A percentile compares a stretch with the other conserved stretches of the same genome.
These are phyloP conservation scores for Colletotrichum truncatum DNA, from an alignment of 2,329 filamentous ascomycete genomes.

Conservation along the genomic window DNA sequence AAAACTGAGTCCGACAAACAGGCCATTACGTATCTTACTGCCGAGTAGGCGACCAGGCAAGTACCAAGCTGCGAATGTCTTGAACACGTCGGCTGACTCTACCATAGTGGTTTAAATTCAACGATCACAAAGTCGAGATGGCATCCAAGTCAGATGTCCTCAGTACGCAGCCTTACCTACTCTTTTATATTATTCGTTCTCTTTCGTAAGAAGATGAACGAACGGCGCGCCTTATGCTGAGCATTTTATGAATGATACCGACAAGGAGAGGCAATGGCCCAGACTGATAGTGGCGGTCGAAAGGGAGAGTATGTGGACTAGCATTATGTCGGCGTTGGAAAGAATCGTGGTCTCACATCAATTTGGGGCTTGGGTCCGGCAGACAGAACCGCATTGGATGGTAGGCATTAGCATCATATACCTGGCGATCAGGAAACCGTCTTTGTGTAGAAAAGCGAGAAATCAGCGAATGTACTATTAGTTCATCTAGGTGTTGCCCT, in stretches of 20 bases:
- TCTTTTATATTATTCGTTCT: constrained; percentile 84
- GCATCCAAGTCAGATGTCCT: constrained; percentile 88
- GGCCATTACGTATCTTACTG: constrained; percentile 91
- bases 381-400: constrained; percentile 12
- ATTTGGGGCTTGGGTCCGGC: neutral
- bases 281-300: neutral
- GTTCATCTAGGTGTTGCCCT: neutral
- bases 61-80: constrained; percentile 30
- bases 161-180: constrained; percentile 84
- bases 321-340: constrained; percentile 30
- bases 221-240: neutral
- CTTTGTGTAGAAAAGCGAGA: constrained; percentile 24
- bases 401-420: neutral
- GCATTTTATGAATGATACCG: neutral
- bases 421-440: neutral
- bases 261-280: neutral
- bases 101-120: constrained; percentile 89
- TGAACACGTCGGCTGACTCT: constrained; percentile 34
- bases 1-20: constrained; percentile 26
- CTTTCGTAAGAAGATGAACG: constrained; percentile 50
- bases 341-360: constrained; percentile 12
- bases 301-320: neutral
- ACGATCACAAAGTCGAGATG: constrained; percentile 90
- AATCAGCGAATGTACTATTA: constrained; percentile 11
- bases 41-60: constrained; percentile 76